A percentile compares a stretch with the other conserved stretches of the same genome.
Conservation (phyloP, 2,329 filamentous ascomycete genomes). For the Aureobasidium sp. region DNA sequence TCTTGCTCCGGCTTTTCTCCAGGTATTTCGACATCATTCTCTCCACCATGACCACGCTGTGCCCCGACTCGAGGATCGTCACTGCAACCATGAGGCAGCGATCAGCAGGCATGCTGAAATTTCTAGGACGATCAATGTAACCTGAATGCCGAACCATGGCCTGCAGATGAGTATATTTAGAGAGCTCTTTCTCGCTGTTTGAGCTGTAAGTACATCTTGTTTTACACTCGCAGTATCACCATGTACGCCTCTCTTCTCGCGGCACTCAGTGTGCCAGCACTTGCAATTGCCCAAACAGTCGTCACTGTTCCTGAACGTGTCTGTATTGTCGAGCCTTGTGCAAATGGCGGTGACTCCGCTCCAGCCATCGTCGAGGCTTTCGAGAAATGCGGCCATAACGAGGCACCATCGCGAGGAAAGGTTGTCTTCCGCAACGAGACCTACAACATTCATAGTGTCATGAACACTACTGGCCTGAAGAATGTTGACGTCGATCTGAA, state of each 20-base stretch:
- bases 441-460: conserved; percentile 44
- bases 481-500: conserved; percentile 44
- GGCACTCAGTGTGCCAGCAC: background rate
- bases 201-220: background rate
- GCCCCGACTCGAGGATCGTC: background rate
- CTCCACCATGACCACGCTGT: conserved; percentile 6
- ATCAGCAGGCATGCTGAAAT: background rate
- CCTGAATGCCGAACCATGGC: background rate
- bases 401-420: conserved; percentile 31
- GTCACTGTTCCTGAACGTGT: conserved; percentile 9
- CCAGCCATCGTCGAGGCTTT: conserved; percentile 47
- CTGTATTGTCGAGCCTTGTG: conserved; percentile 15
- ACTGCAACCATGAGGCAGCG: background rate
- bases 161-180: background rate
- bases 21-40: conserved; percentile 13
- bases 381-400: conserved; percentile 41
- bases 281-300: background rate
- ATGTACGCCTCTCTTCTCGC: conserved; percentile 10
- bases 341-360: conserved; percentile 23
- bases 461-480: conserved; percentile 42
- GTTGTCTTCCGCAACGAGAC: conserved; percentile 45
- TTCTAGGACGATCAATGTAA: background rate
- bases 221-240: background rate
- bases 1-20: conserved; percentile 3
- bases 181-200: background rate